Evolutionary conservation across 176 grass and related monocot species (phyloP), one percentile per base, ranked within the genome.

Genomic region (Otatea glauca): DNA sequence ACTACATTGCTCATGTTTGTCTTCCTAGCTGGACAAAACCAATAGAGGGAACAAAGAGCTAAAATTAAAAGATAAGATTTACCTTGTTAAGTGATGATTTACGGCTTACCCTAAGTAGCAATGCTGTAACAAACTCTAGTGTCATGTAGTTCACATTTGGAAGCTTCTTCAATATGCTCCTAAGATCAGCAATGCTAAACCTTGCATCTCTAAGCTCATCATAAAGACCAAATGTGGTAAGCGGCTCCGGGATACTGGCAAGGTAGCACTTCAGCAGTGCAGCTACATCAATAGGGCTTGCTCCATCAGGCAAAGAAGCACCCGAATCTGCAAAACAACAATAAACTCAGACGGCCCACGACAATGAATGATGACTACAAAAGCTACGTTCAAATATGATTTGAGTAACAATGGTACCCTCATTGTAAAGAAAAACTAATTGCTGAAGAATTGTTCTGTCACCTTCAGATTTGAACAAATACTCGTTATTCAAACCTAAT

Each of bases 141-240:
- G 96, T 98, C 93, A 95, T 98, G 77, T 89, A 98, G 89, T 92
- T 98, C 82, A 90, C 96, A 88, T 91, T 95, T 84, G 96, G 93
- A 81, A 99, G 96, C 68, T 94, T 99, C 85, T 96, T 95, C 91
- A 99, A 84, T 90, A 95, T 94, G 65, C 90, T 92, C 89, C 88
- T 99, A 54, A 99, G 81, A 82, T 99, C 96, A 81, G 81, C 76
- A 77, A 99, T 92, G 86, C 86, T 91, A 75, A 91, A 91, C 32
- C 93, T 93, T 1, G 89, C 96, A 83, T 94, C 84, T 89, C 83
- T 93, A 85, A 99, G 87, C 80, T 96, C 93, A 68, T 88, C 87
- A 86, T 95, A 96, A 58, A 98, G 75, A 32, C 68, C 67, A 92
- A 92, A 97, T 81, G 96, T 96, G 47, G 86, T 94, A 41, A 96